Evolutionary conservation across 1,139 yeast genomes (phyloP), one percentile per base, ranked within the genome.

Genomic region (Blastobotrys serpentis): DNA sequence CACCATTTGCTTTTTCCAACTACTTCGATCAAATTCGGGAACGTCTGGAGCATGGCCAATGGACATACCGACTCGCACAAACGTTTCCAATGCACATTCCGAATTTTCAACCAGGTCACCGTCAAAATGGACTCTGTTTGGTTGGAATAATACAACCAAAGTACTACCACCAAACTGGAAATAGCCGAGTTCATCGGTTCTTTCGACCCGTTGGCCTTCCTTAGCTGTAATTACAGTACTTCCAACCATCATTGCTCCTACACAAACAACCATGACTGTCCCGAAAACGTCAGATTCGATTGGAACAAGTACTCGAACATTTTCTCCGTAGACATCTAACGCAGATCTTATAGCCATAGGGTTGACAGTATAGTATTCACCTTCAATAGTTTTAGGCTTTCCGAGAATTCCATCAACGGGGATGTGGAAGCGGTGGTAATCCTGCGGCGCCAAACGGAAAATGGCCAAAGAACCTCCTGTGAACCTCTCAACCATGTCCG

Each of bases 191-290:
- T 92, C 98, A 42, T 86, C 94, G 5, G 92, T 86, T 47, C 92
- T 74, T 13, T 68, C 60, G 4, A 90, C 75, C 0, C 50, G 44
- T 37, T 81, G 81, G 2, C 87, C 88, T 41, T 75, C 78, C 45
- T 75, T 62, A n/a, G 81, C 82, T 0, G 92, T 83, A 32, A 90
- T 67, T 0, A 88, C 77, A 2, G 84, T 89, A 1, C 96, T 85
- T 0, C 98, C 98, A 2, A 92, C 98, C 97, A 92, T 89, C 98
- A 92, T 92, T 1, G 98, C 98, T 21, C 98, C 98, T 6, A 92
- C 88, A 5, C 95, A 82, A 21, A 88, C 79, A 69, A 87, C 76
- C 56, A 86, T 73, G 14, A 92, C 86, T 0, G 78, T 74, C 0
- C 97, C 98, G 66, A 86, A 89, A 21, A 76, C 71, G 40, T 76